Percentiles rank a stretch among this genome's conserved stretches.
These are phyloP conservation scores for Fragaria vesca DNA, from an alignment of 306 rosid species.

Conservation along the genomic window DNA sequence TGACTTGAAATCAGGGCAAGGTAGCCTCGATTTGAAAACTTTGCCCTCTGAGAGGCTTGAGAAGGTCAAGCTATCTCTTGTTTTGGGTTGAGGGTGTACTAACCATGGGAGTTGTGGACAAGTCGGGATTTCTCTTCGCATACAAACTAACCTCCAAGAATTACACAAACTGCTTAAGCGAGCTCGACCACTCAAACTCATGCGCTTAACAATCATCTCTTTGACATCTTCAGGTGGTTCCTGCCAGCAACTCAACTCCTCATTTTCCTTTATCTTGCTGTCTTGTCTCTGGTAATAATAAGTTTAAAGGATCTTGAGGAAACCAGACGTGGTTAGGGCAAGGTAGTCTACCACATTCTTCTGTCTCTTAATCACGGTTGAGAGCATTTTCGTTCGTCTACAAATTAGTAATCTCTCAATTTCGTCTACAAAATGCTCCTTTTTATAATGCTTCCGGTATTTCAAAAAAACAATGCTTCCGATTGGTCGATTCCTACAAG, in stretches of 20 bases:
- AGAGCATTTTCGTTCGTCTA: too few relatives aligned
- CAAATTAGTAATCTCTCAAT: too few relatives aligned
- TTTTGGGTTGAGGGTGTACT: neutral
- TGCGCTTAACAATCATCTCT: neutral
- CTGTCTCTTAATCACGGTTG: too few relatives aligned
- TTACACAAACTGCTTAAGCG: neutral
- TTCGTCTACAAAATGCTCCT: too few relatives aligned
- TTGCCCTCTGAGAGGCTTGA: neutral
- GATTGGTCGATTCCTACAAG: too few relatives aligned
- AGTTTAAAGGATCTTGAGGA: too few relatives aligned
- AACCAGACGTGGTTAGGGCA: too few relatives aligned
- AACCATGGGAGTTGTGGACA: neutral
- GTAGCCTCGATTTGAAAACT: neutral
- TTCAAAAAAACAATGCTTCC: too few relatives aligned
- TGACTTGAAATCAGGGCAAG: neutral
- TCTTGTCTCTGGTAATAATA: too few relatives aligned
- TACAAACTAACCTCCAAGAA: neutral
- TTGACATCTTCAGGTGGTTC: neutral
- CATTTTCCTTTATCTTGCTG: too few relatives aligned
- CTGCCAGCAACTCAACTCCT: neutral
- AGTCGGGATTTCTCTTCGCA: neutral
- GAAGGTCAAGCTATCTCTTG: neutral
- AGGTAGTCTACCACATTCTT: too few relatives aligned
- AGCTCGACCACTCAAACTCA: neutral
- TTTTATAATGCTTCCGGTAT: too few relatives aligned